Percentiles rank a stretch among this genome's conserved stretches.
These are phyloP conservation scores for Pleoardoris graminearum DNA, from an alignment of 2,329 filamentous ascomycete species.

Conservation along the genomic window DNA sequence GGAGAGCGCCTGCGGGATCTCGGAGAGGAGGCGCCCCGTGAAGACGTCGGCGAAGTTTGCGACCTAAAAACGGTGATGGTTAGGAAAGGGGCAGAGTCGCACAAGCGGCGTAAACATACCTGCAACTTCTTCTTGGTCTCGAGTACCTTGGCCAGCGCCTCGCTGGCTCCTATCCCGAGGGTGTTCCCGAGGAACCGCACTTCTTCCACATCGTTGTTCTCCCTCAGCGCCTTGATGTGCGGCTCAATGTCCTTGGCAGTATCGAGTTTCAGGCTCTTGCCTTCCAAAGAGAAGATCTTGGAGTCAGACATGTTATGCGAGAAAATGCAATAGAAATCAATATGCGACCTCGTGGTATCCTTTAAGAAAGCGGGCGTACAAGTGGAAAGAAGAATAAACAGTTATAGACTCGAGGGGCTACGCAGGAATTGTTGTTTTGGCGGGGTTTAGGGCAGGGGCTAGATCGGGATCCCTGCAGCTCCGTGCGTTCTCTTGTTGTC, in stretches of 20 bases:
- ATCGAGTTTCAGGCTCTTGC: constrained; percentile 89
- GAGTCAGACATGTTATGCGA: constrained; percentile 47
- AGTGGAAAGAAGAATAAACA: background rate
- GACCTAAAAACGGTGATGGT: constrained; percentile 52
- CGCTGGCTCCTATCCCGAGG: constrained; percentile 83
- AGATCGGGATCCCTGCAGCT: constrained; percentile 14
- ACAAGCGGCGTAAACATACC: constrained; percentile 48
- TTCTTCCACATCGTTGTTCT: constrained; percentile 77
- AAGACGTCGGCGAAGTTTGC: constrained; percentile 98
- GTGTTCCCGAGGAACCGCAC: constrained; percentile 90
- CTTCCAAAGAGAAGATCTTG: constrained; percentile 87
- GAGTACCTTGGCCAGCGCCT: constrained; percentile 80
- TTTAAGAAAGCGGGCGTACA: background rate
- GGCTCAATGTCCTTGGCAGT: constrained; percentile 83
- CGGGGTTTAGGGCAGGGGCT: constrained; percentile 33
- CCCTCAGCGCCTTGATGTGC: constrained; percentile 75
- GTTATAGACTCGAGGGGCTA: constrained; percentile 4
- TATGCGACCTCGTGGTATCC: too few species aligned
- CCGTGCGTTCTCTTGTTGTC: background rate
- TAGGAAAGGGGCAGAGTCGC: background rate
- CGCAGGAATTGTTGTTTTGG: constrained; percentile 30
- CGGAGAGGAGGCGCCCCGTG: constrained; percentile 86
- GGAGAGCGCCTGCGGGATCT: constrained; percentile 89
- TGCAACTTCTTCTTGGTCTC: constrained; percentile 81
- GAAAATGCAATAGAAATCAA: background rate